Percentiles rank a stretch among this genome's conserved stretches.
Evolutionary conservation across 2,329 filamentous ascomycete species (phyloP).

Genomic region (Sphaerulina vaccinii): DNA sequence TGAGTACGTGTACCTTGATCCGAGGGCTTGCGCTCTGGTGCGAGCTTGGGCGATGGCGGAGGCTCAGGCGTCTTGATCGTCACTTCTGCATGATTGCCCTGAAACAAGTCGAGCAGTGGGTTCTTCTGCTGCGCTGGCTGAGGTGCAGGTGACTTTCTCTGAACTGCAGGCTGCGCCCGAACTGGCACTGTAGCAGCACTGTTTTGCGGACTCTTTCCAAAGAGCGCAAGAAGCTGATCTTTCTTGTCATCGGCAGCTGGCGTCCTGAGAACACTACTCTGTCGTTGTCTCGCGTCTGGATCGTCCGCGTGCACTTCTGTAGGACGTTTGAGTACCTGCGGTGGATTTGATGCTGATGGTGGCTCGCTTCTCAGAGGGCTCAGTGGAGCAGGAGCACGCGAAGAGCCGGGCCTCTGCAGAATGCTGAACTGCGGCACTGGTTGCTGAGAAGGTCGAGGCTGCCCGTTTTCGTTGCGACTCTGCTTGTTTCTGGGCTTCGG

Average conservation of each 20-base stretch:
- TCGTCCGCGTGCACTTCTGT: conserved; percentile 19
- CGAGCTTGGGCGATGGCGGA: conserved; percentile 30
- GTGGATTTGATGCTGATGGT: conserved; percentile 27
- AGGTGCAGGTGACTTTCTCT: not conserved
- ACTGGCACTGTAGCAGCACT: conserved; percentile 6
- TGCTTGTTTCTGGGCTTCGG: conserved; percentile 16
- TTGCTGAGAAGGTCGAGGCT: conserved; percentile 20
- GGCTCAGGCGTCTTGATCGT: conserved; percentile 25
- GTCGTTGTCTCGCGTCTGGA: conserved; percentile 9
- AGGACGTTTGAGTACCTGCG: conserved; percentile 34
- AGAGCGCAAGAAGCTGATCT: conserved; percentile 33
- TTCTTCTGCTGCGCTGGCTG: conserved; percentile 15
- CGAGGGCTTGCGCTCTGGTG: conserved; percentile 25
- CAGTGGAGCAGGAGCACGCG: conserved; percentile 21
- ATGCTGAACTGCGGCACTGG: conserved; percentile 32
- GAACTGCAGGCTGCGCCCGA: not conserved
- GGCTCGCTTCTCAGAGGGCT: conserved; percentile 29
- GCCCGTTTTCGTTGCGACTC: conserved; percentile 8
- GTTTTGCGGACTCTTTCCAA: conserved; percentile 23
- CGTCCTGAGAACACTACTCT: not conserved
- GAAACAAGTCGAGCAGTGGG: conserved; percentile 19
- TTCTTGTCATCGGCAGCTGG: conserved; percentile 26
- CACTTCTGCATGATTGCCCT: conserved; percentile 11
- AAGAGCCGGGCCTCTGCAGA: conserved; percentile 31
- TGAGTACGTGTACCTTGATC: conserved; percentile 16